Conservation (phyloP, 2,329 filamentous ascomycete genomes). For the Cercospora zeae-maydis region DNA sequence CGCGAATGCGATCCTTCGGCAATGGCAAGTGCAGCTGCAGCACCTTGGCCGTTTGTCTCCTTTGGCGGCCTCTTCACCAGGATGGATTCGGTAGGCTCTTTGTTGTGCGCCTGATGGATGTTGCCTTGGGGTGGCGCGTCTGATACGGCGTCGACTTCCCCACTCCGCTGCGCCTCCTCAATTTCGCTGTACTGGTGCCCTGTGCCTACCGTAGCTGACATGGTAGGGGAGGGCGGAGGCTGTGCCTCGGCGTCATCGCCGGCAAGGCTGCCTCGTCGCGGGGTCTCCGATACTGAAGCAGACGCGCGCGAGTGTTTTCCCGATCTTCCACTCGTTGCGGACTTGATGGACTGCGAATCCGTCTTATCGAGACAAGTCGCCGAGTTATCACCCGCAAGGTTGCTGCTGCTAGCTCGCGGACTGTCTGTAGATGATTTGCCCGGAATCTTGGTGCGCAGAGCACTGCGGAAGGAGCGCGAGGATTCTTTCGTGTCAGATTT, state of each 20-base stretch:
- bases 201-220: conserved; percentile 67
- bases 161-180: conserved; percentile 73
- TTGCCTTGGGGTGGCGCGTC: conserved; percentile 75
- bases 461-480: conserved; percentile 75
- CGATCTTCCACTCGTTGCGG: conserved; percentile 56
- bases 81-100: conserved; percentile 82
- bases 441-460: conserved; percentile 84
- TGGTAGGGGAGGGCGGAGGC: conserved; percentile 79
- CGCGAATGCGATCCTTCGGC: conserved; percentile 18
- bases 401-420: conserved; percentile 69
- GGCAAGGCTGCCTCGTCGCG: conserved; percentile 38
- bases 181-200: conserved; percentile 67
- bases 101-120: conserved; percentile 51
- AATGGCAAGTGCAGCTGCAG: conserved; percentile 30
- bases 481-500: conserved; percentile 92
- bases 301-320: conserved; percentile 28
- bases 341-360: conserved; percentile 72
- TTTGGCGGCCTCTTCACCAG: conserved; percentile 63
- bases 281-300: conserved; percentile 27
- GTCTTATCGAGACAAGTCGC: conserved; percentile 56
- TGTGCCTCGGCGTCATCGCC: conserved; percentile 36
- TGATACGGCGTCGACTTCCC: conserved; percentile 92
- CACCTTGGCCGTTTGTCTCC: conserved; percentile 23
- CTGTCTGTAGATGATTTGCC: conserved; percentile 67
- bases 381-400: conserved; percentile 53